phyloP scores from a whole-genome alignment of 2,329 filamentous ascomycete species.

The Aspergillus sp. region DNA sequence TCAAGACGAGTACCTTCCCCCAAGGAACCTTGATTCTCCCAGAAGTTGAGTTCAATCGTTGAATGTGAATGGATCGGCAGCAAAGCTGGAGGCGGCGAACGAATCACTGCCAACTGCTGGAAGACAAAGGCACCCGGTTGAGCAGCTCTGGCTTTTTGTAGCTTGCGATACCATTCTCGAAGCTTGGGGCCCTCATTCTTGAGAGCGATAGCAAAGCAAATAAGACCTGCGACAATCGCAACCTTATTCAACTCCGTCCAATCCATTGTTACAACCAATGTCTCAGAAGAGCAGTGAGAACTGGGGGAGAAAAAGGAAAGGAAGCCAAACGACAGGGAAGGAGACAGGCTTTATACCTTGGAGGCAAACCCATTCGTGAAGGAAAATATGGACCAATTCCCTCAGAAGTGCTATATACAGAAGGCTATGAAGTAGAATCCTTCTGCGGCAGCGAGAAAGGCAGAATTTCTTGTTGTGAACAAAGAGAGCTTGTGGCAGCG shows the following conservation, averaged over 20 bases:
- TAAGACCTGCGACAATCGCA: not conserved
- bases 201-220: not conserved
- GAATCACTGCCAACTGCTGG: not conserved
- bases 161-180: not conserved
- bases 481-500: too few relatives aligned
- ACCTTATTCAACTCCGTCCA: not conserved
- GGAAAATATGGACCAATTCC: not conserved
- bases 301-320: not conserved
- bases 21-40: not conserved
- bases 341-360: not conserved
- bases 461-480: too few relatives aligned
- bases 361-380: not conserved
- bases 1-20: not conserved
- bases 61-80: not conserved
- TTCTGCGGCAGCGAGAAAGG: too few relatives aligned
- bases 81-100: not conserved
- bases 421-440: slow-evolving; percentile 1
- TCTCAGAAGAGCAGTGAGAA: not conserved
- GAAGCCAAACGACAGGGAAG: not conserved
- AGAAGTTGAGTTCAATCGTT: not conserved
- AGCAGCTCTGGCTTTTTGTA: not conserved
- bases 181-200: not conserved
- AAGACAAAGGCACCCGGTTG: not conserved
- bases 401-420: not conserved
- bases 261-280: not conserved